These are phyloP conservation scores for Huntiella omanensis DNA, from an alignment of 2,329 filamentous ascomycete genomes.

Conservation along the genomic window DNA sequence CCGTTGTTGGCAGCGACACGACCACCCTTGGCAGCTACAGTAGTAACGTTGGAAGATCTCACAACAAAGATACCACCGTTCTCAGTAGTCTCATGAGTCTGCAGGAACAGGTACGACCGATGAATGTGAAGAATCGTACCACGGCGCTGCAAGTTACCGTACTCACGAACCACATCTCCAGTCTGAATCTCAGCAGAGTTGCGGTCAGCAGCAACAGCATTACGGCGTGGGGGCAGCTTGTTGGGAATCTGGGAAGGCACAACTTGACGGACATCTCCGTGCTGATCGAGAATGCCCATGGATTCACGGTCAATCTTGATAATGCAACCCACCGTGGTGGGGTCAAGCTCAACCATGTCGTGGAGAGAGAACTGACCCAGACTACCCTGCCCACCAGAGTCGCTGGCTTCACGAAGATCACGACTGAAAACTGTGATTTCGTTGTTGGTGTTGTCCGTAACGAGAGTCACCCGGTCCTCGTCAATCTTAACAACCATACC, in stretches of 20 bases:
- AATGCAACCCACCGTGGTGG: conserved; percentile 79
- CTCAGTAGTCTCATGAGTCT: conserved; percentile 66
- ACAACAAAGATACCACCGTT: conserved; percentile 83
- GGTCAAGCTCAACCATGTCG: conserved; percentile 84
- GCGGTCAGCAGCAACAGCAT: conserved; percentile 78
- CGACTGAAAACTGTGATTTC: conserved; percentile 98
- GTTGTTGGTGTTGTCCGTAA: conserved; percentile 80
- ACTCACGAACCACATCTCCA: conserved; percentile 85
- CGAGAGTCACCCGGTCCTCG: conserved; percentile 77
- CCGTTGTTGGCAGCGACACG: conserved; percentile 43
- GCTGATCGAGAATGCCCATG: conserved; percentile 75
- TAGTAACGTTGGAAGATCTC: conserved; percentile 67
- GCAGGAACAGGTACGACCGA: conserved; percentile 77
- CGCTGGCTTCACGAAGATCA: conserved; percentile 80
- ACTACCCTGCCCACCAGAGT: conserved; percentile 69
- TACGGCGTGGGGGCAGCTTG: conserved; percentile 63
- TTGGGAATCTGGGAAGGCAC: conserved; percentile 86
- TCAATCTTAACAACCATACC: conserved; percentile 92
- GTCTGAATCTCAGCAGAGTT: conserved; percentile 82
- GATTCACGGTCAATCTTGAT: conserved; percentile 93
- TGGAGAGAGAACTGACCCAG: conserved; percentile 83
- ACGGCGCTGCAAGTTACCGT: conserved; percentile 63
- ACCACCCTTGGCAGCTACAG: conserved; percentile 85
- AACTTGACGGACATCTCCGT: conserved; percentile 61
- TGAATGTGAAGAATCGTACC: conserved; percentile 90